Evolutionary conservation across 805 yeast genomes (phyloP).

Genomic region (Nakazawaea ambrosiae): DNA sequence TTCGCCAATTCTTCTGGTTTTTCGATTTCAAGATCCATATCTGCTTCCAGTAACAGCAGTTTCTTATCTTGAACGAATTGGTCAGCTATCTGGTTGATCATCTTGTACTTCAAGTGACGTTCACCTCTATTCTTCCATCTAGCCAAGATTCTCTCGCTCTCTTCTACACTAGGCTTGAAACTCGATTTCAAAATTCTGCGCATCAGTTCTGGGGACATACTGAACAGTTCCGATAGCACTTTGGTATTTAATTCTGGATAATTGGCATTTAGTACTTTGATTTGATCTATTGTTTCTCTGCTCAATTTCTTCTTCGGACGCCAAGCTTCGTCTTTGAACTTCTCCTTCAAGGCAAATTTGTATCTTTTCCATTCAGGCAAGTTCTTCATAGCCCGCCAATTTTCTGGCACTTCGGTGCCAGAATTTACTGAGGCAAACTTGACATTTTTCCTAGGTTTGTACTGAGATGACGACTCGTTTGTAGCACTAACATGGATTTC

Average conservation of each 20-base stretch:
- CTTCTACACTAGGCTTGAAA: conserved; percentile 65
- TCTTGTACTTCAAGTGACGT: conserved; percentile 17
- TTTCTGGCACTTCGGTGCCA: conserved; percentile 30
- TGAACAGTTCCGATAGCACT: conserved; percentile 56
- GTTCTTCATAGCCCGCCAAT: conserved; percentile 34
- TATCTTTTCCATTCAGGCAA: conserved; percentile 70
- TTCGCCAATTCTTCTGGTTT: conserved; percentile 17
- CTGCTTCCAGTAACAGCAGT: conserved; percentile 3
- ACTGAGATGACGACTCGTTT: conserved; percentile 13
- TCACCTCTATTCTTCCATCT: conserved; percentile 51
- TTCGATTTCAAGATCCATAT: conserved; percentile 22
- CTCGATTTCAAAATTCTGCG: conserved; percentile 70
- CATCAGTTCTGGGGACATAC: conserved; percentile 75
- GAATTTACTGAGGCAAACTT: conserved; percentile 13
- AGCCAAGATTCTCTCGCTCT: conserved; percentile 33
- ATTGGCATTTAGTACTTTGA: conserved; percentile 46
- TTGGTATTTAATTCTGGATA: conserved; percentile 55
- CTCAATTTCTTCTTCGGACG: conserved; percentile 61
- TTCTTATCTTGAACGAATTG: conserved; percentile 24
- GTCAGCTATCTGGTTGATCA: conserved; percentile 19
- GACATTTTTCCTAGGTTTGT: neutral
- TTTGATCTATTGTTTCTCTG: conserved; percentile 59
- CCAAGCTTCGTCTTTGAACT: conserved; percentile 56
- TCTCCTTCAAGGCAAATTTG: conserved; percentile 53
- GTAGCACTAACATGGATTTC: conserved; percentile 10